Evolutionary conservation across 2,329 filamentous ascomycete genomes (phyloP).

Genomic region (Exophiala sp.): DNA sequence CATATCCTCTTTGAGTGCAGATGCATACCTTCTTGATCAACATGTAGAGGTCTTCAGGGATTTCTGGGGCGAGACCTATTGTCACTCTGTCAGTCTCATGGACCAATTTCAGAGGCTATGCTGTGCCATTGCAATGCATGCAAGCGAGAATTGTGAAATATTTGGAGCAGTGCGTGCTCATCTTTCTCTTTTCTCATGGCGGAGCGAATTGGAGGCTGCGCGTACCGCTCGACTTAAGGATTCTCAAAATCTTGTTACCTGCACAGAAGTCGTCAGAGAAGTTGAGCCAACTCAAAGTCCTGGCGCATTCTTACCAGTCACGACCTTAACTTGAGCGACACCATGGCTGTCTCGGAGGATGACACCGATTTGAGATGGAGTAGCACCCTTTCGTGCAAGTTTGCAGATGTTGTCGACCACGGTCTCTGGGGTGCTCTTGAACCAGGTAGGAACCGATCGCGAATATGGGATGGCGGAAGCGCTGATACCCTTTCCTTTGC

Average conservation of each 20-base stretch:
- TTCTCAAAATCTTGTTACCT: constrained; percentile 99
- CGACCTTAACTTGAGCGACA: constrained; percentile 94
- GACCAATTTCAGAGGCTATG: constrained; percentile 79
- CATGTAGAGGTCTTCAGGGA: constrained; percentile 99
- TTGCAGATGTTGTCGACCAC: constrained; percentile 99
- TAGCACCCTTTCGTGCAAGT: constrained; percentile 97
- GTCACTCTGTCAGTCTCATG: constrained; percentile 85
- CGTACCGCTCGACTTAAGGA: constrained; percentile 97
- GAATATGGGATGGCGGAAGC: constrained; percentile 96
- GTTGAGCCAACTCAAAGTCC: background rate
- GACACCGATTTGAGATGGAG: constrained; percentile 98
- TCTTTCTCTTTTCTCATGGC: constrained; percentile 16
- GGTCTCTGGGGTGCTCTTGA: constrained; percentile 98
- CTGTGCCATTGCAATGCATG: constrained; percentile 11
- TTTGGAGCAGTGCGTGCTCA: constrained; percentile 13
- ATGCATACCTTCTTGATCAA: constrained; percentile 95
- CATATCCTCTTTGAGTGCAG: background rate
- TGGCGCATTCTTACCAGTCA: constrained; percentile 70
- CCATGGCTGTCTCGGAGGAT: constrained; percentile 97
- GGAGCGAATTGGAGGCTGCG: constrained; percentile 37
- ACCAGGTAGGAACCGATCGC: constrained; percentile 85
- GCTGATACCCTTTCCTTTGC: constrained; percentile 99
- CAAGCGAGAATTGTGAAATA: background rate
- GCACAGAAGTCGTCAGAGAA: constrained; percentile 13
- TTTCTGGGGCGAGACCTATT: constrained; percentile 95